phyloP scores from a whole-genome alignment of 164 flowering plant species.

The Liriodendron chinense region DNA sequence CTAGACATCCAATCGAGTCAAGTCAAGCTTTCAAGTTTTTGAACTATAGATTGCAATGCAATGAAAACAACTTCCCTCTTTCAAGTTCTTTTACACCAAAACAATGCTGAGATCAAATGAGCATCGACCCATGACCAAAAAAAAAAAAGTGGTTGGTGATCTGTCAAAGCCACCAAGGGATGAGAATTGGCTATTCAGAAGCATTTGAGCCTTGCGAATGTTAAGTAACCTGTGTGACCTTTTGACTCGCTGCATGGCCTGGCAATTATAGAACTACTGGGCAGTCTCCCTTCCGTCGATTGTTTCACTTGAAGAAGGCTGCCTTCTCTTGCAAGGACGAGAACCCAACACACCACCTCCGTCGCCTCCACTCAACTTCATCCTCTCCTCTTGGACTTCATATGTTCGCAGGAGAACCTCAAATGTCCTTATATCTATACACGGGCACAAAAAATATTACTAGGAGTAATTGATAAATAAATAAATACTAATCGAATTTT shows the following conservation, averaged over 20 bases:
- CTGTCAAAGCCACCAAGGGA: too few relatives aligned
- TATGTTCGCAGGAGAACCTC: conserved; percentile 87
- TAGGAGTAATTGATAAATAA: too few relatives aligned
- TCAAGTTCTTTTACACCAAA: too few relatives aligned
- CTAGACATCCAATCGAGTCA: too few relatives aligned
- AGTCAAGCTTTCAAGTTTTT: too few relatives aligned
- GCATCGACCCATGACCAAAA: neutral
- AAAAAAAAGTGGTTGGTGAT: too few relatives aligned
- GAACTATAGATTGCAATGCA: too few relatives aligned
- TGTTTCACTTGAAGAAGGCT: conserved; percentile 35
- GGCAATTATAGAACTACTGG: conserved; percentile 42
- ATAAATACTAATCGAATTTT: too few relatives aligned
- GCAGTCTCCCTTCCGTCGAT: conserved; percentile 29
- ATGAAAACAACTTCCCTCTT: too few relatives aligned
- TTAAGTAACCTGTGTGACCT: conserved; percentile 94
- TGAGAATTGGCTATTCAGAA: conserved; percentile 1
- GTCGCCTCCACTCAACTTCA: conserved; percentile 25
- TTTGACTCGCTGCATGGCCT: conserved; percentile 64
- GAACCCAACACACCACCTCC: conserved; percentile 28
- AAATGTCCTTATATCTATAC: conserved; percentile 81
- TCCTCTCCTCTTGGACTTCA: conserved; percentile 66
- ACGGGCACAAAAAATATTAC: conserved; percentile 5
- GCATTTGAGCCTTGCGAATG: conserved; percentile 86
- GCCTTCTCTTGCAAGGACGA: conserved; percentile 68
- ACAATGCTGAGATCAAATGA: too few relatives aligned